phyloP scores from a whole-genome alignment of 169 alveolate species.

The Perkinsus chesapeaki region DNA sequence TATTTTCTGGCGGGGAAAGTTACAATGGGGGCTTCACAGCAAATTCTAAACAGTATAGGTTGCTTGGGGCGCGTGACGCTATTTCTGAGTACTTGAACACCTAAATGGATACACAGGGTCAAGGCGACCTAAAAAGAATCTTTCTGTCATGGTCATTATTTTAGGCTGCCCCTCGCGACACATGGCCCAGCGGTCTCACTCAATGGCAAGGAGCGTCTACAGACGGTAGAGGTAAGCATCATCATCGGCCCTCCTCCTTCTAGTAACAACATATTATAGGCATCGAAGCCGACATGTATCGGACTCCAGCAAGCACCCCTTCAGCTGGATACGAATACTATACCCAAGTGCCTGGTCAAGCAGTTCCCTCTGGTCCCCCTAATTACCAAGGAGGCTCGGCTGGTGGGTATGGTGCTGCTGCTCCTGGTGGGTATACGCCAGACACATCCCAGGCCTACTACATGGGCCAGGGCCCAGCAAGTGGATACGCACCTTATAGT shows the following conservation, averaged over 20 bases:
- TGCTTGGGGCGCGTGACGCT: no score
- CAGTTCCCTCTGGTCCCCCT: background rate
- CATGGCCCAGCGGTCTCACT: background rate
- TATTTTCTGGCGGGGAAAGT: no score
- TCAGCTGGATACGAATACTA: background rate
- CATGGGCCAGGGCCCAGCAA: background rate
- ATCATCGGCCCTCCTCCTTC: background rate
- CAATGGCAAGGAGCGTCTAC: background rate
- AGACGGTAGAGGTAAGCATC: background rate
- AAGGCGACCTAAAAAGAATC: no score
- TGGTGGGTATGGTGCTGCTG: background rate
- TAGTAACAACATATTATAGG: background rate
- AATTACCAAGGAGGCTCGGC: background rate
- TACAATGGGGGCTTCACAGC: no score
- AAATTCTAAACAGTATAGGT: no score
- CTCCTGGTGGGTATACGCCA: background rate
- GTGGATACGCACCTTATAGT: background rate
- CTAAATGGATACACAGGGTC: no score
- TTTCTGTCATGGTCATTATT: no score
- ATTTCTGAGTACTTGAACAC: no score
- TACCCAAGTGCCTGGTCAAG: background rate
- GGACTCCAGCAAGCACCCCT: background rate
- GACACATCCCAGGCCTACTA: background rate
- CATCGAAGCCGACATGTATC: background rate
- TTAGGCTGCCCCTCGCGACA: background rate